phyloP scores from a whole-genome alignment of 495 filamentous ascomycete species.

The Penicillium canescens region DNA sequence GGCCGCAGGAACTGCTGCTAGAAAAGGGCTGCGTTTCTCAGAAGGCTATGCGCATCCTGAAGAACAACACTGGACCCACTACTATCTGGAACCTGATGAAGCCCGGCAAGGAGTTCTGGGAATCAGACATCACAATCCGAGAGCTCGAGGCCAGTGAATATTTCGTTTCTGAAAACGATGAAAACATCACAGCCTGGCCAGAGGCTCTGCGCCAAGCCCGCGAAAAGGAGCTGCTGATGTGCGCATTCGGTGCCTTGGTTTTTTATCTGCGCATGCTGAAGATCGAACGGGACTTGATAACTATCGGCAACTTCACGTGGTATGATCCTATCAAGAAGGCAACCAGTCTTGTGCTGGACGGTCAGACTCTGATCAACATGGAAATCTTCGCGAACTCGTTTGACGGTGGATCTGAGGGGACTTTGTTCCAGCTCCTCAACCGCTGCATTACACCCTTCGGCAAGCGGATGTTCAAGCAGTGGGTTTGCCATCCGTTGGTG shows the following conservation, averaged over 20 bases:
- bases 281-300: slow-evolving; percentile 84
- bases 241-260: slow-evolving; percentile 84
- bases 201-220: slow-evolving; percentile 67
- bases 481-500: slow-evolving; percentile 94
- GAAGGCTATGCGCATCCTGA: slow-evolving; percentile 88
- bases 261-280: slow-evolving; percentile 87
- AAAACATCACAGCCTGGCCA: slow-evolving; percentile 76
- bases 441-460: slow-evolving; percentile 96
- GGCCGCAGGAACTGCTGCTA: slow-evolving; percentile 84
- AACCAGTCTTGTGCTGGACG: slow-evolving; percentile 89
- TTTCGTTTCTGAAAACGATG: slow-evolving; percentile 65
- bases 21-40: slow-evolving; percentile 85
- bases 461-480: slow-evolving; percentile 94
- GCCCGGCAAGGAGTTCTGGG: slow-evolving; percentile 88
- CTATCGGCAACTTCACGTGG: slow-evolving; percentile 85
- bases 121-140: slow-evolving; percentile 73
- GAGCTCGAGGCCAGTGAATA: slow-evolving; percentile 83
- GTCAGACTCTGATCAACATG: slow-evolving; percentile 95
- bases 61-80: slow-evolving; percentile 89
- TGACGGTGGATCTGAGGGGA: slow-evolving; percentile 82
- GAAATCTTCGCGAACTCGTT: slow-evolving; percentile 95
- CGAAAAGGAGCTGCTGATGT: slow-evolving; percentile 85
- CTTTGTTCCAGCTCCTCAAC: slow-evolving; percentile 87
- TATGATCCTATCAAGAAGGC: slow-evolving; percentile 95
- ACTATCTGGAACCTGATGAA: slow-evolving; percentile 97